Conservation (phyloP, 768 basidiomycete genomes). For the Hypsizygus marmoreus region DNA sequence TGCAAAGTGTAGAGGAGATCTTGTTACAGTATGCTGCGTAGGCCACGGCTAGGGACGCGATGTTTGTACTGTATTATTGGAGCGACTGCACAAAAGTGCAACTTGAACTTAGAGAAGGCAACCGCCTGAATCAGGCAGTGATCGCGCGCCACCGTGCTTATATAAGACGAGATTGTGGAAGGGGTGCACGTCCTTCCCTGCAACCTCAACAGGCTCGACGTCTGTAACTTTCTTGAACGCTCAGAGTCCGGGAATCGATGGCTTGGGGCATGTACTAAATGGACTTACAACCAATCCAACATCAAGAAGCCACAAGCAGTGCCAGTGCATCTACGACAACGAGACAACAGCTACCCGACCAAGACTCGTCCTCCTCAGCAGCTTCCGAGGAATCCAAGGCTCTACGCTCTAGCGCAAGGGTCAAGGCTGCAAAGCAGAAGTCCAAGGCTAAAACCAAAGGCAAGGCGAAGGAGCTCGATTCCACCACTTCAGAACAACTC, state of each 20-base stretch:
- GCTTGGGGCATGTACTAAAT: constrained; percentile 89
- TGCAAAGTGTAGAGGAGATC: constrained; percentile 68
- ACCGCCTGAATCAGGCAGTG: constrained; percentile 10
- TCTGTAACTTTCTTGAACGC: constrained; percentile 34
- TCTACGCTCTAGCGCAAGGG: constrained; percentile 75
- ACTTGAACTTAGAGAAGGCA: constrained; percentile 1
- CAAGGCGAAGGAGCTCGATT: constrained; percentile 56
- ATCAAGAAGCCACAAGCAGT: constrained; percentile 72
- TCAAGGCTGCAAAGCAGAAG: constrained; percentile 74
- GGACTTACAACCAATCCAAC: constrained; percentile 80
- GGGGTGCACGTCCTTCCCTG: constrained; percentile 34
- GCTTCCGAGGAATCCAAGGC: constrained; percentile 54
- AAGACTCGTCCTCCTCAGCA: constrained; percentile 36
- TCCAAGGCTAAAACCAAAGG: constrained; percentile 61
- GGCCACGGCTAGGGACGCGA: not conserved
- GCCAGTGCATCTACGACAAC: constrained; percentile 50
- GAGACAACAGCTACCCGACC: constrained; percentile 44
- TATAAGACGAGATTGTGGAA: constrained; percentile 42
- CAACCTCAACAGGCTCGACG: constrained; percentile 33
- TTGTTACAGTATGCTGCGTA: constrained; percentile 38
- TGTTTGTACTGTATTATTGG: not conserved
- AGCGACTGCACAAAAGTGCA: not conserved
- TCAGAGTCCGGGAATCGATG: constrained; percentile 67
- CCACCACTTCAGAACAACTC: constrained; percentile 32
- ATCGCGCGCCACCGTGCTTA: constrained; percentile 45